Evolutionary conservation across 2,329 filamentous ascomycete genomes (phyloP).

Genomic region (Paraphoma chrysanthemicola): DNA sequence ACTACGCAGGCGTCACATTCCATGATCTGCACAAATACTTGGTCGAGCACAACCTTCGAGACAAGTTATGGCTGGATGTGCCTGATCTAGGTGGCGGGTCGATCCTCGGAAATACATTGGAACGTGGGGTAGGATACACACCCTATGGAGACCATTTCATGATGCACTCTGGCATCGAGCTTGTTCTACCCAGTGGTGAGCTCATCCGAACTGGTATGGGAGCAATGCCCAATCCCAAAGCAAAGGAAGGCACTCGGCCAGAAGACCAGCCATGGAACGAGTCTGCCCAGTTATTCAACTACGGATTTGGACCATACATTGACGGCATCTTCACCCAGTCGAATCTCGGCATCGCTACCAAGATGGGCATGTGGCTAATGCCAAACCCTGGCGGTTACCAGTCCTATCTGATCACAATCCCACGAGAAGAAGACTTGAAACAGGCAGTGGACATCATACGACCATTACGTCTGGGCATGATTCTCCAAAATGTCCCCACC

Average conservation of each 20-base stretch:
- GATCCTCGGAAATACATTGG: slow-evolving; percentile 40
- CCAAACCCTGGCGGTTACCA: slow-evolving; percentile 54
- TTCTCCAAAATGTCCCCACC: slow-evolving; percentile 55
- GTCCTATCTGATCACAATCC: slow-evolving; percentile 53
- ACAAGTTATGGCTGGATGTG: slow-evolving; percentile 51
- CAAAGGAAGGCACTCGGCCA: slow-evolving; percentile 2
- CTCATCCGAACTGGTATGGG: slow-evolving; percentile 52
- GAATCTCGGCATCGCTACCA: slow-evolving; percentile 57
- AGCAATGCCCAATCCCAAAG: slow-evolving; percentile 33
- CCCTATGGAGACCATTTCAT: slow-evolving; percentile 43
- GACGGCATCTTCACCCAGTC: slow-evolving; percentile 57
- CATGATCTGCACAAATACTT: slow-evolving; percentile 54
- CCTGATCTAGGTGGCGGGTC: slow-evolving; percentile 42
- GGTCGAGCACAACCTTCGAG: slow-evolving; percentile 42
- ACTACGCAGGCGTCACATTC: slow-evolving; percentile 50
- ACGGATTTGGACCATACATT: slow-evolving; percentile 42
- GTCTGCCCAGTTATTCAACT: slow-evolving; percentile 27
- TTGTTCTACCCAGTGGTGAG: slow-evolving; percentile 51
- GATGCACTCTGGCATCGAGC: slow-evolving; percentile 48
- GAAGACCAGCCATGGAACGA: slow-evolving; percentile 13
- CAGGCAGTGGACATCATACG: slow-evolving; percentile 59
- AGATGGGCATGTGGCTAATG: slow-evolving; percentile 53
- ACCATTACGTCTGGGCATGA: slow-evolving; percentile 41
- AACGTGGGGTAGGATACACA: slow-evolving; percentile 44
- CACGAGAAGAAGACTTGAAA: slow-evolving; percentile 57